These are phyloP conservation scores for Mimosa pudica DNA, from an alignment of 306 rosid genomes.

Conservation along the genomic window DNA sequence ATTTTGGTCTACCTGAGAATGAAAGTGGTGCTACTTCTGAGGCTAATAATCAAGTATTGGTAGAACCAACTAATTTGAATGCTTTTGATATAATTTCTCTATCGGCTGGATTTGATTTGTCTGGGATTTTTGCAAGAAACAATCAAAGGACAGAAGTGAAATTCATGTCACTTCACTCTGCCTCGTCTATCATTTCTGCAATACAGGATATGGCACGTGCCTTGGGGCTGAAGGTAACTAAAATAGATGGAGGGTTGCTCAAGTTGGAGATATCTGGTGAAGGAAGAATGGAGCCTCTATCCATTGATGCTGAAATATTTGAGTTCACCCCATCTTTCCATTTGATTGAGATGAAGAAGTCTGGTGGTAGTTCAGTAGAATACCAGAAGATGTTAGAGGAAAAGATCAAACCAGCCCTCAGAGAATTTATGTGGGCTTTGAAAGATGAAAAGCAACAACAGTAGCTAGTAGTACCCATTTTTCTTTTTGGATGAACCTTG, in stretches of 20 bases:
- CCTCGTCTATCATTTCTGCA: constrained; percentile 37
- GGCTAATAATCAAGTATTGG: constrained; percentile 34
- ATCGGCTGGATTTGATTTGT: constrained; percentile 49
- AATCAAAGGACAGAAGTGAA: constrained; percentile 29
- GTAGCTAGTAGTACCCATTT: neutral
- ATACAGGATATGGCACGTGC: constrained; percentile 35
- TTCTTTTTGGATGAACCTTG: neutral
- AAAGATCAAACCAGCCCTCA: constrained; percentile 45
- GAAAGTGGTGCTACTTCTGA: constrained; percentile 28
- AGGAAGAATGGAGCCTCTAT: constrained; percentile 25
- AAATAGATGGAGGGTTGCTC: constrained; percentile 44
- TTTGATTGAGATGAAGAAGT: constrained; percentile 50
- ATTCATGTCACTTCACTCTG: constrained; percentile 46
- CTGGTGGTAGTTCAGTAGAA: constrained; percentile 40
- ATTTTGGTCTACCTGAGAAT: constrained; percentile 24
- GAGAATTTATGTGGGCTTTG: constrained; percentile 46
- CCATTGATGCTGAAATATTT: constrained; percentile 45
- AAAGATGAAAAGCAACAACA: constrained; percentile 39
- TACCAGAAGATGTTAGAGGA: constrained; percentile 49
- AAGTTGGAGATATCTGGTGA: constrained; percentile 39
- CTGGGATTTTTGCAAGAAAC: constrained; percentile 37
- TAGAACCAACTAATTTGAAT: constrained; percentile 38
- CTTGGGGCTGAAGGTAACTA: constrained; percentile 34
- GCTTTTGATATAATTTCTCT: constrained; percentile 53
- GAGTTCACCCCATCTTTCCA: constrained; percentile 47